Evolutionary conservation across 2,329 filamentous ascomycete species (phyloP), one percentile per base, ranked within the genome.

Genomic region (Fonsecaea monophora): DNA sequence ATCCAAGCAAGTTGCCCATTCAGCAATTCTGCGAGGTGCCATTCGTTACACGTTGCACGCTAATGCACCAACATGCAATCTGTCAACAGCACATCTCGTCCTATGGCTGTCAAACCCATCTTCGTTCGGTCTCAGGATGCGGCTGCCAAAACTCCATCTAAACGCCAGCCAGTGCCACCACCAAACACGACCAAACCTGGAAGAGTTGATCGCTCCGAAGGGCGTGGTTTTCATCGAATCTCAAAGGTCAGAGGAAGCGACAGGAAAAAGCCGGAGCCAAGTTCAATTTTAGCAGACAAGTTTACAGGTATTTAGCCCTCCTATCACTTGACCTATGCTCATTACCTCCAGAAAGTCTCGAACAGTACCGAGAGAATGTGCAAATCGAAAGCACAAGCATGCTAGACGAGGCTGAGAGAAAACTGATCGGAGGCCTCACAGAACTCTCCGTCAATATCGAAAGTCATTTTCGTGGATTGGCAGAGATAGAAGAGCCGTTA

Each of bases 361-460:
- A 68, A 4, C 59, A 64, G 18, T 70, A 70, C 37, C 60, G 68
- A 50, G 63, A 68, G n/a, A 62, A 15, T 9, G 48, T 68, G 35
- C 55, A 62, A 15, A 45, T 34, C n/a, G 48, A 65, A 34, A 57
- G 53, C 7, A 53, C 38, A n/a, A 53, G 56, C 18, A 57, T 62
- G 12, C 18, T 70, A 5, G 54, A 59, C n/a, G 53, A 58, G 18
- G 37, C 62, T 0, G 48, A 66, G 38, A 53, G 54, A 15, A 48
- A 64, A 9, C n/a, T 70, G 42, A 13, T 53, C 3, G 42, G 56
- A 8, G 30, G 50, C 18, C 60, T 70, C 21, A 60, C 66, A 35
- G 62, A 60, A 9, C 62, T 70, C 40, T 53, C 65, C 8, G 30
- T 55, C 53, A 45, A 70, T 10, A 5, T 66, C n/a, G 65, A 68